These are phyloP conservation scores for Datura wrightii DNA, from an alignment of 257 asterid species.

Conservation along the genomic window DNA sequence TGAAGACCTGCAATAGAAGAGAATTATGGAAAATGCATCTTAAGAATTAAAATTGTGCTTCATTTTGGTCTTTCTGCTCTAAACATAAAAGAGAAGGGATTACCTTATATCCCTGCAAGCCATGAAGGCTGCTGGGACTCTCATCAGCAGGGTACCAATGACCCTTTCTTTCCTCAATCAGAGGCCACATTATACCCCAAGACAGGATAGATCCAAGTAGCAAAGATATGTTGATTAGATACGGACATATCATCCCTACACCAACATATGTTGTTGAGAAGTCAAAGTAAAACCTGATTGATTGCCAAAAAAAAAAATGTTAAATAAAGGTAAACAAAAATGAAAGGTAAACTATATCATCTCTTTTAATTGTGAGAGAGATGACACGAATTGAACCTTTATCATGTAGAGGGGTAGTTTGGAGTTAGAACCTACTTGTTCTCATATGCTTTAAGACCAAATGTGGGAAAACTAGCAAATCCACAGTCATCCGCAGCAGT, in stretches of 20 bases:
- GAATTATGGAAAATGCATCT: background rate
- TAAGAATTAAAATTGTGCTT: background rate
- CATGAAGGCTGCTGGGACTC: conserved; percentile 59
- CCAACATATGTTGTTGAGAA: conserved; percentile 97
- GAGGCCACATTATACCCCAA: conserved; percentile 99
- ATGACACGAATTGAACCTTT: background rate
- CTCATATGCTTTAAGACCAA: conserved; percentile 83
- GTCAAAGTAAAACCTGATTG: conserved; percentile 83
- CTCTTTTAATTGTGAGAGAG: background rate
- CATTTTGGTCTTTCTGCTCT: background rate
- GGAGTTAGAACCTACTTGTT: conserved; percentile 52
- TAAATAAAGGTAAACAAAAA: background rate
- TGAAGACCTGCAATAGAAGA: conserved; percentile 61
- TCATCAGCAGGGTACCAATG: conserved; percentile 71
- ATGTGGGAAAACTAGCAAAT: conserved; percentile 75
- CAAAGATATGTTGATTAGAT: conserved; percentile 82
- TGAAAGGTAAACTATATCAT: background rate
- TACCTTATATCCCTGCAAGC: conserved; percentile 95
- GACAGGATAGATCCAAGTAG: conserved; percentile 87
- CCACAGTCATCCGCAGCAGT: conserved; percentile 88
- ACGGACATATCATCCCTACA: conserved; percentile 96
- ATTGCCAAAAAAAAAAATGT: background rate
- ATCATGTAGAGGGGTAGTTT: background rate
- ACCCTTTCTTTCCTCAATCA: conserved; percentile 63
- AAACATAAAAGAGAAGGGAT: background rate